Percentiles rank a stretch among this genome's conserved stretches.
These are phyloP conservation scores for Termitomyces heimii DNA, from an alignment of 768 basidiomycete genomes.

Conservation along the genomic window DNA sequence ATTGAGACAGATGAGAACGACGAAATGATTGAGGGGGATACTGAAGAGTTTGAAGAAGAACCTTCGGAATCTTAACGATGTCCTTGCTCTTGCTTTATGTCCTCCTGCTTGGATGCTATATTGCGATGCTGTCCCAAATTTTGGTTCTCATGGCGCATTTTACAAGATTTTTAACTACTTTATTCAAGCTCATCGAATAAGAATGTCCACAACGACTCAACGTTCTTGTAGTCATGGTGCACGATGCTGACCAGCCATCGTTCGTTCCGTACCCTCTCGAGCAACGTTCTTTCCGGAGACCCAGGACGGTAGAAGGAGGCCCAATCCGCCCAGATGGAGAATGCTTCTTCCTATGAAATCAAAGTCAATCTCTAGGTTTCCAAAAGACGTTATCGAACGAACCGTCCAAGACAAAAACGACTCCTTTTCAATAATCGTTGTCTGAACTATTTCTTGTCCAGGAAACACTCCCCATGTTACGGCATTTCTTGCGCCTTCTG, in stretches of 20 bases:
- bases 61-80: slow-evolving; percentile 24
- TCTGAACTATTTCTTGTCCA: slow-evolving; percentile 91
- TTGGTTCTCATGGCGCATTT: neutral
- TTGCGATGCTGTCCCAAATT: neutral
- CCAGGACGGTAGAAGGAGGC: slow-evolving; percentile 76
- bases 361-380: neutral
- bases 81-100: neutral
- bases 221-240: slow-evolving; percentile 87
- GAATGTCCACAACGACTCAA: slow-evolving; percentile 80
- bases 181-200: slow-evolving; percentile 36
- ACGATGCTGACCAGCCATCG: slow-evolving; percentile 91
- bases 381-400: neutral
- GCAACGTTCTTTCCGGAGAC: slow-evolving; percentile 65
- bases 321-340: slow-evolving; percentile 96
- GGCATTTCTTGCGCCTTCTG: slow-evolving; percentile 77
- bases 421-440: slow-evolving; percentile 93
- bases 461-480: slow-evolving; percentile 99
- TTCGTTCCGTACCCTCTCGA: slow-evolving; percentile 64
- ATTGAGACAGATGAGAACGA: slow-evolving; percentile 39
- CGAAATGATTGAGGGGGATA: slow-evolving; percentile 38
- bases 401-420: slow-evolving; percentile 99
- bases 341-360: slow-evolving; percentile 79
- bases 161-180: slow-evolving; percentile 6
- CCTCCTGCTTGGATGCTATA: neutral
- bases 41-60: slow-evolving; percentile 51